Conservation (phyloP, 768 basidiomycete species). For the Termitomyces sp. region DNA sequence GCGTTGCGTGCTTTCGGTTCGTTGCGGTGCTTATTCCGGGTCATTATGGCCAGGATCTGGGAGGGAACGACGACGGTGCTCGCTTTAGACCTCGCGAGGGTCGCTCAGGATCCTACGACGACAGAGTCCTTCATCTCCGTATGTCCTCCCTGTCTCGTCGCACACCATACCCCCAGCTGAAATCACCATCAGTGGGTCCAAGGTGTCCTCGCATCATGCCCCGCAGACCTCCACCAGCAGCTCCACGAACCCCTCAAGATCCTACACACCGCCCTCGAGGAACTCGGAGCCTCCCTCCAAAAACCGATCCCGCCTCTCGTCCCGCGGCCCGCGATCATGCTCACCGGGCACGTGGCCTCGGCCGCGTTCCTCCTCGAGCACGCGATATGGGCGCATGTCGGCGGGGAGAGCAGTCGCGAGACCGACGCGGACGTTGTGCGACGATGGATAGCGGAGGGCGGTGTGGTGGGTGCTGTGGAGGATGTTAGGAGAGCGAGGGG, state of each 20-base stretch:
- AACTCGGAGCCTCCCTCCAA: constrained; percentile 34
- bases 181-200: constrained; percentile 44
- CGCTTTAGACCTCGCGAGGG: constrained; percentile 59
- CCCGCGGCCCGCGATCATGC: constrained; percentile 51
- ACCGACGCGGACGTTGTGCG: constrained; percentile 48
- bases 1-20: neutral
- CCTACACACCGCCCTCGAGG: constrained; percentile 34
- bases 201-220: constrained; percentile 35
- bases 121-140: constrained; percentile 48
- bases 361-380: constrained; percentile 63
- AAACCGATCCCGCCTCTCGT: constrained; percentile 40
- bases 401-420: constrained; percentile 22
- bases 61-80: constrained; percentile 71
- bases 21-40: neutral
- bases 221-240: constrained; percentile 22
- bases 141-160: constrained; percentile 12
- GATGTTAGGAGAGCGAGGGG: constrained; percentile 26
- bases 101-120: constrained; percentile 37
- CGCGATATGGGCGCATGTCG: constrained; percentile 48
- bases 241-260: constrained; percentile 24
- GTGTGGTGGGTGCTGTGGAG: constrained; percentile 29
- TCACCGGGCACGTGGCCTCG: constrained; percentile 51
- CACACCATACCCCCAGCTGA: neutral
- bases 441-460: constrained; percentile 46
- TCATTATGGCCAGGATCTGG: constrained; percentile 56